A percentile compares a stretch with the other conserved stretches of the same genome.
These are phyloP conservation scores for Casuarina equisetifolia DNA, from an alignment of 306 rosid genomes.

Conservation along the genomic window DNA sequence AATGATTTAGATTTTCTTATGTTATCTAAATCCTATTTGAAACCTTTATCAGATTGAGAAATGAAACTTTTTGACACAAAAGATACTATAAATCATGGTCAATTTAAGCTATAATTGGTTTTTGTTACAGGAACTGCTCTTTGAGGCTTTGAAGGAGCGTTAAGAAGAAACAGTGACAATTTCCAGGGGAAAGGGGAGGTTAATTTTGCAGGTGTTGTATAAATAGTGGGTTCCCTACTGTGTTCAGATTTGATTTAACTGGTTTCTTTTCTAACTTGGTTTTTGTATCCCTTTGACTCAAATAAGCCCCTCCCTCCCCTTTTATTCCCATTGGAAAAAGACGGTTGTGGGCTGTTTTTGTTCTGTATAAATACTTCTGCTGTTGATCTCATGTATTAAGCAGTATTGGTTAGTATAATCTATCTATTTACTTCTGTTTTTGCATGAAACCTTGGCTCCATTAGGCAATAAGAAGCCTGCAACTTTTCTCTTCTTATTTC, in stretches of 20 bases:
- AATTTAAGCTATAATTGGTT: not conserved
- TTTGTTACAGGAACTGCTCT: slow-evolving; percentile 1
- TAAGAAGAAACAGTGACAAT: not conserved
- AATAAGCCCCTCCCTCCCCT: slow-evolving; percentile 4
- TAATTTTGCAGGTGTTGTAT: not conserved
- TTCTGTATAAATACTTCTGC: not conserved
- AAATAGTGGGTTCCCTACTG: not conserved
- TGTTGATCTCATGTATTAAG: not conserved
- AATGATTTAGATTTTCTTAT: no score
- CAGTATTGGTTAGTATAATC: not conserved
- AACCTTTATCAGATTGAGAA: no score
- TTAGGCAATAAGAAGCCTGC: no score
- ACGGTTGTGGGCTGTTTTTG: not conserved
- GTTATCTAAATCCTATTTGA: no score
- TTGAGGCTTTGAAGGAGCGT: slow-evolving; percentile 10
- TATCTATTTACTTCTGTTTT: not conserved
- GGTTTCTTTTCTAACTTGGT: not conserved
- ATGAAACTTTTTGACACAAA: no score
- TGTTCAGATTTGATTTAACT: not conserved
- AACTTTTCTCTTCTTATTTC: no score
- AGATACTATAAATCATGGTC: no score
- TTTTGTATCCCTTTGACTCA: not conserved
- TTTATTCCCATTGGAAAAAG: slow-evolving; percentile 4
- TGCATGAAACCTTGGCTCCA: no score
- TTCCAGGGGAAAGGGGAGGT: not conserved